Conservation (phyloP, 352 stramenopile species). For the Globisporangium middletonii region DNA sequence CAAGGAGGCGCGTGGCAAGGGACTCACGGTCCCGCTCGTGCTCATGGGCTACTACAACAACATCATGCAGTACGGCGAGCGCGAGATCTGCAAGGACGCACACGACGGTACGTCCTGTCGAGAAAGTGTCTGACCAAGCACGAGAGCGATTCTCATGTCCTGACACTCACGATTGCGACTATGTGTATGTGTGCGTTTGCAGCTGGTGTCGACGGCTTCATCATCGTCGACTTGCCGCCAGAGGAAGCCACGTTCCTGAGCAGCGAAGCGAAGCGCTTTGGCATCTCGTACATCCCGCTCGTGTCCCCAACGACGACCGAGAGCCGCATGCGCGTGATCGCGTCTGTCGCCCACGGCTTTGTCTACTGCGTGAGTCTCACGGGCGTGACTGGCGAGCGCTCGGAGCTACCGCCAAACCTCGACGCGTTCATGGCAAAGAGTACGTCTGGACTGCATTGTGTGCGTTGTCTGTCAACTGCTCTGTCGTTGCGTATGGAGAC, state of each 20-base stretch:
- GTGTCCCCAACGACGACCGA: conserved; percentile 97
- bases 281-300: conserved; percentile 95
- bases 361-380: conserved; percentile 87
- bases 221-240: conserved; percentile 97
- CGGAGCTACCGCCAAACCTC: conserved; percentile 90
- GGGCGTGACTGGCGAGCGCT: conserved; percentile 92
- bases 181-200: conserved; percentile 3
- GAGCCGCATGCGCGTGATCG: conserved; percentile 85
- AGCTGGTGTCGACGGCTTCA: conserved; percentile 95
- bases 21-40: conserved; percentile 93
- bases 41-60: conserved; percentile 99
- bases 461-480: neutral
- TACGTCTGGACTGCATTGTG: conserved; percentile 21
- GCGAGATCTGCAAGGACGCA: conserved; percentile 82
- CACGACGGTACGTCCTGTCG: conserved; percentile 41
- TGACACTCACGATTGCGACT: too few species aligned
- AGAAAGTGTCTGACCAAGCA: neutral
- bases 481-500: neutral
- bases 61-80: conserved; percentile 95
- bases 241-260: conserved; percentile 92
- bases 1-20: conserved; percentile 83
- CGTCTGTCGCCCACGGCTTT: conserved; percentile 69
- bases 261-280: conserved; percentile 84
- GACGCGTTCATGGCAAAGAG: conserved; percentile 90
- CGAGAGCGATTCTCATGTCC: too few species aligned